Evolutionary conservation across 352 stramenopile species (phyloP).

Genomic region (Pythium sukuiense): DNA sequence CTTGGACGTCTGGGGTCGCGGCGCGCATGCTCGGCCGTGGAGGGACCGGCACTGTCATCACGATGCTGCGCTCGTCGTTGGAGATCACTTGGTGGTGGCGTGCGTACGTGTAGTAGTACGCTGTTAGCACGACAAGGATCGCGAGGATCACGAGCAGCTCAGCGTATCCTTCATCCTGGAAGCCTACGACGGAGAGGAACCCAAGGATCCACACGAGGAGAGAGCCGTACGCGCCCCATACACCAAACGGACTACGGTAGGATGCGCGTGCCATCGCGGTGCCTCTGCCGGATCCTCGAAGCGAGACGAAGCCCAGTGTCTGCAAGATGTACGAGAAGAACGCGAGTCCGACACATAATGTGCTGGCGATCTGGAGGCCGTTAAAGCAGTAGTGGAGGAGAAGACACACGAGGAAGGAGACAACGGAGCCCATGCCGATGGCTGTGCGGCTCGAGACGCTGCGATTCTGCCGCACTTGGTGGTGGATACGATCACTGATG

Average conservation of each 20-base stretch:
- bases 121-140: constrained; percentile 3
- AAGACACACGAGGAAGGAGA: constrained; percentile 23
- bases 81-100: constrained; percentile 26
- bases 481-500: constrained; percentile 8
- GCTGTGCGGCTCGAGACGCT: constrained; percentile 7
- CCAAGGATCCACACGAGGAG: constrained; percentile 18
- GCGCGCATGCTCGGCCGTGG: neutral
- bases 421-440: constrained; percentile 2
- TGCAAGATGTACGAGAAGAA: constrained; percentile 26
- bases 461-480: constrained; percentile 6
- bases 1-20: neutral
- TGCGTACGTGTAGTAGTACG: constrained; percentile 23
- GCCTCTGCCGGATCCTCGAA: neutral
- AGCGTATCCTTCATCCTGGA: neutral
- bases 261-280: neutral
- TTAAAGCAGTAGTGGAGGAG: constrained; percentile 8
- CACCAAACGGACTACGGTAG: constrained; percentile 25
- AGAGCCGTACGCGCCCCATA: constrained; percentile 11
- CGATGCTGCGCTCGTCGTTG: constrained; percentile 19
- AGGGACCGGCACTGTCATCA: constrained; percentile 6
- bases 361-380: neutral
- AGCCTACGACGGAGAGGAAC: constrained; percentile 19
- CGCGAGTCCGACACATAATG: constrained; percentile 14
- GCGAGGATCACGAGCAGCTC: constrained; percentile 3
- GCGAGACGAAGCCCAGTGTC: constrained; percentile 8